These are phyloP conservation scores for Boletus reticulatus DNA, from an alignment of 768 basidiomycete genomes.

Conservation along the genomic window DNA sequence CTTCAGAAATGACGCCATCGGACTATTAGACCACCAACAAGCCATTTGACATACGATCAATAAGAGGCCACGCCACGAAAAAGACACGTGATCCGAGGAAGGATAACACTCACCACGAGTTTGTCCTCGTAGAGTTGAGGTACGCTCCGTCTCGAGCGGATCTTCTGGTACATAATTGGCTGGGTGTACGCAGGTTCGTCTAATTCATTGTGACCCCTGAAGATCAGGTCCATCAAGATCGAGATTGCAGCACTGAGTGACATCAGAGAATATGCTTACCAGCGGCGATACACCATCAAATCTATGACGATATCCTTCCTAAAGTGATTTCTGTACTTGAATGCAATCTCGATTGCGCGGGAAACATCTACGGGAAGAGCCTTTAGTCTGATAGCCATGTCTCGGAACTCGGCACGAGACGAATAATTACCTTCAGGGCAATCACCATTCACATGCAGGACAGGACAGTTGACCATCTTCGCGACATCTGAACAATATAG, in stretches of 20 bases:
- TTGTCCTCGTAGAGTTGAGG: constrained; percentile 81
- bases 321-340: constrained; percentile 84
- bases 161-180: constrained; percentile 89
- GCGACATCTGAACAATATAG: constrained; percentile 86
- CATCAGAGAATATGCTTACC: constrained; percentile 38
- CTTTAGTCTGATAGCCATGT: background rate
- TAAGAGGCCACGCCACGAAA: background rate
- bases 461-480: constrained; percentile 88
- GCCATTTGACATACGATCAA: background rate
- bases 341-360: constrained; percentile 83
- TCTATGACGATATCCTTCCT: constrained; percentile 91
- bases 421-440: constrained; percentile 65
- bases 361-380: constrained; percentile 60
- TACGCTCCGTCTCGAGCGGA: constrained; percentile 71
- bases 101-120: constrained; percentile 52
- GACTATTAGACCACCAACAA: constrained; percentile 10
- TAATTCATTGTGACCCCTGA: constrained; percentile 85
- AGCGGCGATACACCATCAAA: constrained; percentile 83
- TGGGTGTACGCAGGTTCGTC: constrained; percentile 86
- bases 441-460: constrained; percentile 91
- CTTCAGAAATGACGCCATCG: constrained; percentile 43
- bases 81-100: background rate
- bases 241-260: background rate
- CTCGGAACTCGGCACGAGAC: background rate
- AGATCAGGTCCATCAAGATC: background rate